Evolutionary conservation across 2,329 filamentous ascomycete species (phyloP), one percentile per base, ranked within the genome.

Genomic region (Fusarium praegraminearum): DNA sequence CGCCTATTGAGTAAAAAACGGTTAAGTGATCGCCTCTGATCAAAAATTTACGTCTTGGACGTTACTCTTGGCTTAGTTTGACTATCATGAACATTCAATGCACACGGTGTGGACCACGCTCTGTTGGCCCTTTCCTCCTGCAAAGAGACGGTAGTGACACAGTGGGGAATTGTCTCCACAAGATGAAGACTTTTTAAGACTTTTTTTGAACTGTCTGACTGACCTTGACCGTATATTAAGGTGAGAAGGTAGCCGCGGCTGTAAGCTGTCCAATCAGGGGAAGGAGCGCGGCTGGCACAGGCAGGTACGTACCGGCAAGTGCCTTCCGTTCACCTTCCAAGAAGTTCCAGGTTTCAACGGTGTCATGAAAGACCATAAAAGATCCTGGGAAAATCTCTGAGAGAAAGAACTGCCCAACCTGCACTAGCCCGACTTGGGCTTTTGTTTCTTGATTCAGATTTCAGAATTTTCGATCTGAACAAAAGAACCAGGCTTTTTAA

Each of bases 311-410:
- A 55, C 30, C 12, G 16, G 5, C 7, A 24, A 64, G 33, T 58
- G 45, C 59, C 28, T 64, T 64, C 61, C 60, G 59, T 64, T 63
- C 52, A 41, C 43, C 41, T 63, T 63, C 41, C 18, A 65, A 65
- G 8, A 38, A 61, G 32, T 60, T 65, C 35, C 63, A 46, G 30
- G 57, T 67, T 54, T 32, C 20, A 53, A 66, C 62, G 44, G 61
- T 64, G 49, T 56, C 60, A 56, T 63, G 22, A 50, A 45, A 30
- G 24, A 52, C 22, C 57, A 28, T 30, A 38, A 20, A 64, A 53
- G 32, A 65, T 71, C 67, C 67, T 71, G 59, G 67, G 47, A 70
- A 70, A 71, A 70, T 57, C 67, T 70, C 67, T 71, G 67, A 61
- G 54, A 38, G n/a, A 52, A 52, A 52, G 43, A 36, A 45, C 38